Conservation (phyloP, 2,329 filamentous ascomycete species). For the Neophaeococcomyces mojaviensis region DNA sequence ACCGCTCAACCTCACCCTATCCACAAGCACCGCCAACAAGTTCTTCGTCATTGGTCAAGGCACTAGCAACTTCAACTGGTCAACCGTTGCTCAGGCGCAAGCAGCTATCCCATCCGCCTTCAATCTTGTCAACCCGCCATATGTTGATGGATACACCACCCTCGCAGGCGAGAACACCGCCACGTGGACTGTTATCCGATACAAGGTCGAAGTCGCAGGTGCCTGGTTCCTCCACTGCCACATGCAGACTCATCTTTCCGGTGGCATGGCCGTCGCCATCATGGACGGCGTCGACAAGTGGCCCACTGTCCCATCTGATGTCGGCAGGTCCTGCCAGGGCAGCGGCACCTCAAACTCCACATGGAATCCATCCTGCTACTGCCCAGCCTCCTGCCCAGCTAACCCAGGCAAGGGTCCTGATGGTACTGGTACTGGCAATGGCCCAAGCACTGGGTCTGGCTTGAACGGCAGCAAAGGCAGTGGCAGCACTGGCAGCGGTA, state of each 20-base stretch:
- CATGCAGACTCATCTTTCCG: constrained; percentile 46
- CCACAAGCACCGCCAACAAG: constrained; percentile 58
- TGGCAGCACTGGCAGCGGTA: no score
- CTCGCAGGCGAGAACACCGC: constrained; percentile 26
- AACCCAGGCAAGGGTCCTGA: constrained; percentile 2
- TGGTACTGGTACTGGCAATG: constrained; percentile 2
- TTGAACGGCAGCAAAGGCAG: no score
- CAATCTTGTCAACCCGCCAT: constrained; percentile 51
- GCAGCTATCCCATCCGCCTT: constrained; percentile 41
- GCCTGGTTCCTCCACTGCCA: constrained; percentile 52
- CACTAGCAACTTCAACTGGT: constrained; percentile 45
- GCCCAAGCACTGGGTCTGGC: constrained; percentile 23
- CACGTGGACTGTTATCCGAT: constrained; percentile 46
- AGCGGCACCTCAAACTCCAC: constrained; percentile 7
- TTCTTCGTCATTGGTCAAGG: constrained; percentile 52
- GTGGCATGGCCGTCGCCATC: constrained; percentile 50
- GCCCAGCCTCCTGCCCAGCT: constrained; percentile 3
- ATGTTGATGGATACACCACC: constrained; percentile 44
- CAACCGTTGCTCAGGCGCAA: constrained; percentile 42
- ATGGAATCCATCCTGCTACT: constrained; percentile 9
- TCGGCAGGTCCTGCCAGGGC: constrained; percentile 18
- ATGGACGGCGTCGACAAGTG: constrained; percentile 33
- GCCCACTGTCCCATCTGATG: constrained; percentile 18
- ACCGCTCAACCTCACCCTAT: constrained; percentile 53
- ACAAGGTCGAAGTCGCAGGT: constrained; percentile 47